A percentile compares a stretch with the other conserved stretches of the same genome.
phyloP scores from a whole-genome alignment of 2,329 filamentous ascomycete species.

The Diaporthe longicolla region DNA sequence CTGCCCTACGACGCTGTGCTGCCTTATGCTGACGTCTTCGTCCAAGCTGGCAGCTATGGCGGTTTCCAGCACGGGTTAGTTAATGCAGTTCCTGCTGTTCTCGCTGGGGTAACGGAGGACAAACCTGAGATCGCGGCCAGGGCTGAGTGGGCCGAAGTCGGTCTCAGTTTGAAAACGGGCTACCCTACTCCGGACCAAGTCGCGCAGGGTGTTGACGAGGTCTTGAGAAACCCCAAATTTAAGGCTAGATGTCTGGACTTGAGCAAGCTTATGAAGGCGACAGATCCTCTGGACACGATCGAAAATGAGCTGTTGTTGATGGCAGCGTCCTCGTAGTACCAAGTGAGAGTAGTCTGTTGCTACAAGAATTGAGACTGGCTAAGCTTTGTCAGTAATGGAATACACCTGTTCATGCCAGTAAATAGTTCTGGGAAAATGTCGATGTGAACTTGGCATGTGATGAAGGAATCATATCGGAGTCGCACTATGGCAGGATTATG shows the following conservation, averaged over 20 bases:
- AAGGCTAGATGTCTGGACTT: constrained; percentile 49
- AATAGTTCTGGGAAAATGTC: neutral
- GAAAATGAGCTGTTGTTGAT: constrained; percentile 16
- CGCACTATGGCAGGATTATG: neutral
- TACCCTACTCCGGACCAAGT: constrained; percentile 50
- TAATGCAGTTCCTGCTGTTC: constrained; percentile 62
- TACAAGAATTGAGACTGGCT: neutral
- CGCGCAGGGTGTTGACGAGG: constrained; percentile 49
- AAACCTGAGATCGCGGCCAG: constrained; percentile 59
- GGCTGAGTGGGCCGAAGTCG: constrained; percentile 59
- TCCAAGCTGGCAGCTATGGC: constrained; percentile 65
- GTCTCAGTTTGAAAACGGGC: constrained; percentile 58
- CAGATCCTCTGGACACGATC: constrained; percentile 5
- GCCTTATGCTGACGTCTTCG: constrained; percentile 58
- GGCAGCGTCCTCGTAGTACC: neutral
- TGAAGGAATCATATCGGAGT: no score
- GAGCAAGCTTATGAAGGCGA: constrained; percentile 41
- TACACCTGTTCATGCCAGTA: neutral
- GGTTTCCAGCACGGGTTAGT: constrained; percentile 60
- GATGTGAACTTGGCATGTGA: no score
- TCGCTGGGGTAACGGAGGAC: constrained; percentile 58
- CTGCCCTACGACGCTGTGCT: constrained; percentile 63
- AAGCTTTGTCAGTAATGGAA: no score
- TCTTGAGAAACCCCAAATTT: constrained; percentile 51
- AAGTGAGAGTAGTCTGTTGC: neutral